Conservation (phyloP, 1,284 basidiomycete genomes). For the Entoloma clypeatum region DNA sequence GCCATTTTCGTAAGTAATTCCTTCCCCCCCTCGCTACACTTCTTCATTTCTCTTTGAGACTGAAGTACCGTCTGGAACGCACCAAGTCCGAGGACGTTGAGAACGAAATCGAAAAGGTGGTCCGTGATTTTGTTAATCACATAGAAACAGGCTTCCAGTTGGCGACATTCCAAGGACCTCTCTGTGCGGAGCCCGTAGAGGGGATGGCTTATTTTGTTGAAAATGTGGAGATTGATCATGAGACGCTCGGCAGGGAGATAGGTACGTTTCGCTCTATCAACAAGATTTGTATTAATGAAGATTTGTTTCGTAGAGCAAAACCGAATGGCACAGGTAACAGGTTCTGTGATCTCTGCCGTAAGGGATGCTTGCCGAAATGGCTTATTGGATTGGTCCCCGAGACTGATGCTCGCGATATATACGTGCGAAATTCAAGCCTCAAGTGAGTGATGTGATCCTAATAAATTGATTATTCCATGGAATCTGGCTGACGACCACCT, state of each 20-base stretch:
- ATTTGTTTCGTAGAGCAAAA: constrained; percentile 50
- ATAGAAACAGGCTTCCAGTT: constrained; percentile 96
- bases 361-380: constrained; percentile 88
- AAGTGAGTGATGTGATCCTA: constrained; percentile 51
- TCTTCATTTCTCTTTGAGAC: constrained; percentile 31
- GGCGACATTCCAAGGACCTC: constrained; percentile 88
- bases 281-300: constrained; percentile 14
- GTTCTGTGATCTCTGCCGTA: constrained; percentile 85
- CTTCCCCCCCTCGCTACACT: constrained; percentile 7
- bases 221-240: constrained; percentile 59
- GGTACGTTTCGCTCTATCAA: constrained; percentile 35
- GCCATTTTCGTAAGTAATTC: constrained; percentile 51
- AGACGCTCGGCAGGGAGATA: constrained; percentile 60
- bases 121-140: constrained; percentile 70
- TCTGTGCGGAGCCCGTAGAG: constrained; percentile 94
- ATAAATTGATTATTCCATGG: too few species aligned
- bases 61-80: constrained; percentile 46
- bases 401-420: constrained; percentile 98
- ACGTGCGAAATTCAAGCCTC: constrained; percentile 98
- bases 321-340: constrained; percentile 74
- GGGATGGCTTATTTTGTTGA: constrained; percentile 94
- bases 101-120: constrained; percentile 31
- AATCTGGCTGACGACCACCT: constrained; percentile 8
- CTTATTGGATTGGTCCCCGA: constrained; percentile 95
- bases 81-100: constrained; percentile 33